Percentiles rank a stretch among this genome's conserved stretches.
Evolutionary conservation across 441 rosid species (phyloP).

Genomic region (Theobroma grandiflorum): DNA sequence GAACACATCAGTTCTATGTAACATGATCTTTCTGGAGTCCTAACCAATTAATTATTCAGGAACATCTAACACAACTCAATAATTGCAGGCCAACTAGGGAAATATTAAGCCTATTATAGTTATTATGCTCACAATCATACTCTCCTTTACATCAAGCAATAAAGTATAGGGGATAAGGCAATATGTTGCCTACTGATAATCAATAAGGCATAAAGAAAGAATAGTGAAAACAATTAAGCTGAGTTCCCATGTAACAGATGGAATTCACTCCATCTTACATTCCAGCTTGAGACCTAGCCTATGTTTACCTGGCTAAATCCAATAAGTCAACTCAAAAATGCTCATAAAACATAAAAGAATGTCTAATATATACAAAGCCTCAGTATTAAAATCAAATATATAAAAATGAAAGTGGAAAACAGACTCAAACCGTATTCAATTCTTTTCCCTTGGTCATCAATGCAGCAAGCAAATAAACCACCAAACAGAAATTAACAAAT

Average conservation of each 20-base stretch:
- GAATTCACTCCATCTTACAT: not conserved
- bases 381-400: not conserved
- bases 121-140: not conserved
- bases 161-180: not conserved
- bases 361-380: not conserved
- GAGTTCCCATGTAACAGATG: not conserved
- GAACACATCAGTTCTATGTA: not conserved
- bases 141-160: not conserved
- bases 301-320: not conserved
- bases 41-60: not conserved
- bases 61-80: not conserved
- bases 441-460: not conserved
- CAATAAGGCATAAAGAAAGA: not conserved
- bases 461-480: not conserved
- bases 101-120: not conserved
- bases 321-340: not conserved
- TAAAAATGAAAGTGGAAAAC: not conserved
- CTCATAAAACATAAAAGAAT: too few species aligned
- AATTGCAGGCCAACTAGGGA: not conserved
- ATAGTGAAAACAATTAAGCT: not conserved
- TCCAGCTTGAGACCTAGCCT: constrained; percentile 1
- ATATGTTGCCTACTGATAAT: not conserved
- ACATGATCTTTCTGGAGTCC: not conserved
- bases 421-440: not conserved
- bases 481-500: not conserved